Base-by-base conservation (phyloP, 352 stramenopile genomes). In the Pseudoperonospora humuli region DNA sequence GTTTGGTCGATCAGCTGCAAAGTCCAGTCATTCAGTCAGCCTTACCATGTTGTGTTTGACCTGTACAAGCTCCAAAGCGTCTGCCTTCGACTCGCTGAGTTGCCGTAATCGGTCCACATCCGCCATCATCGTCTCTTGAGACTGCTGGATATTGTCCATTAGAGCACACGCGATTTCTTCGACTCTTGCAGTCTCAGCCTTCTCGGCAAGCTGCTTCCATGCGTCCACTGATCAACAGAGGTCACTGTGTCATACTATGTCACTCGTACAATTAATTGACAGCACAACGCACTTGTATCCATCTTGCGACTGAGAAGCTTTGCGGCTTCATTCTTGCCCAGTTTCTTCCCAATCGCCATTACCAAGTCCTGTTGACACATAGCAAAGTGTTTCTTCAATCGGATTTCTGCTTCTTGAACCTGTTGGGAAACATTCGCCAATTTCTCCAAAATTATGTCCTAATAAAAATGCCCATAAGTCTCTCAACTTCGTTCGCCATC, bases 21-120 rank as follows among this genome's bases (percentile, higher is more conserved):
- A n/a, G n/a, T n/a, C n/a, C n/a, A n/a, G n/a, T n/a, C n/a, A n/a
- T n/a, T n/a, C n/a, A n/a, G n/a, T n/a, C 8, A n/a, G 35, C 2
- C 47, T 17, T 50, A 79, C 68, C 54, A 76, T 56, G 29, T 70
- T 70, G 21, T 63, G 60, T 24, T 71, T 70, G 21, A 79, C 39
- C 26, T 76, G 59, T 0, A 50, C 49, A 19, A 70, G 42, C 20
- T 72, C 50, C n/a, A 50, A 18, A 2, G 29, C 21, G 33, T 71
- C 40, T 1, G 26, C 46, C 25, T 70, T 69, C 0, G 43, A 38
- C 14, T 54, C 44, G 14, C 28, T 58, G 3, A 57, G 24, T 0
- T 47, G 32, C 2, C 38, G 54, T 20, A 62, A 14, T n/a, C 58
- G 49, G 1, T 55, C 39, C 11, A 76, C 7, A 9, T 71, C 60